These are phyloP conservation scores for Hymenoscyphus linearis DNA, from an alignment of 2,329 filamentous ascomycete species.

Conservation along the genomic window DNA sequence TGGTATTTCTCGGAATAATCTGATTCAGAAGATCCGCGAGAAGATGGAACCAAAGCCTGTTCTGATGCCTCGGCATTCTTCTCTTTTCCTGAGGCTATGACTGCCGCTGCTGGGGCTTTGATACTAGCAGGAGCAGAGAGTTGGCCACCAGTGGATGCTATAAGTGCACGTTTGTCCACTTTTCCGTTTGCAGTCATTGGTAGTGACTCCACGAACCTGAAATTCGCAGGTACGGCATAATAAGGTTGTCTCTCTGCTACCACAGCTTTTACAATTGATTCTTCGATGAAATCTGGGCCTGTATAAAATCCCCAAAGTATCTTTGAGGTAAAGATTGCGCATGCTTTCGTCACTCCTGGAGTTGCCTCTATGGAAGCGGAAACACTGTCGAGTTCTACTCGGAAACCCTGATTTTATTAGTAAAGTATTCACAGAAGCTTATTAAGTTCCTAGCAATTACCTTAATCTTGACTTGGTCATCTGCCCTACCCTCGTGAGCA, in stretches of 20 bases:
- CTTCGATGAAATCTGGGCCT: slow-evolving; percentile 26
- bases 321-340: slow-evolving; percentile 42
- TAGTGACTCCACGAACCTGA: slow-evolving; percentile 40
- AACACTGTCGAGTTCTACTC: slow-evolving; percentile 55
- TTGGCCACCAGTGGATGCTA: slow-evolving; percentile 9
- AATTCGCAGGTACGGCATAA: slow-evolving; percentile 47
- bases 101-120: slow-evolving; percentile 16
- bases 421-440: not conserved
- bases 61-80: not conserved
- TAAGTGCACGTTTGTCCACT: slow-evolving; percentile 46
- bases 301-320: slow-evolving; percentile 49
- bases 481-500: slow-evolving; percentile 49
- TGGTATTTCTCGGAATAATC: slow-evolving; percentile 6
- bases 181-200: slow-evolving; percentile 52
- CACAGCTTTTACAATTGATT: slow-evolving; percentile 19
- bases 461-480: slow-evolving; percentile 59
- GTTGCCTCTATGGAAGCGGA: slow-evolving; percentile 44
- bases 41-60: not conserved
- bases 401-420: slow-evolving; percentile 41
- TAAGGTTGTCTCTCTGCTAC: slow-evolving; percentile 40
- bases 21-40: slow-evolving; percentile 2
- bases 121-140: slow-evolving; percentile 13
- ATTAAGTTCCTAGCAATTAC: slow-evolving; percentile 23
- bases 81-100: not conserved
- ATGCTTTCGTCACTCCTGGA: slow-evolving; percentile 42